phyloP scores from a whole-genome alignment of 2,329 filamentous ascomycete species.

The Alternaria sp. region DNA sequence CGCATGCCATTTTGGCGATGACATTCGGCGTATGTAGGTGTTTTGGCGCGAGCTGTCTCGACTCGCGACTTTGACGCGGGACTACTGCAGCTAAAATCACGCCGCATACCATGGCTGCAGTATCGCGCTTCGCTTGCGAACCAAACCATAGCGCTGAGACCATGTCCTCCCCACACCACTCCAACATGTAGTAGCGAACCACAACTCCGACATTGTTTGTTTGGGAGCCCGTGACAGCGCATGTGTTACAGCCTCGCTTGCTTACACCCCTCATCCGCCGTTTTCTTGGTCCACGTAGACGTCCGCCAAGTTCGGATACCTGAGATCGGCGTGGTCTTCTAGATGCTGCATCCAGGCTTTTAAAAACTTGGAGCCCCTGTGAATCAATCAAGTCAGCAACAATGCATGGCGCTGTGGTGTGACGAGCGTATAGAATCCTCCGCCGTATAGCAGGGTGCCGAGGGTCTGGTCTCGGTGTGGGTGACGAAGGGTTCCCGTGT shows the following conservation, averaged over 20 bases:
- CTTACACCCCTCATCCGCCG: conserved; percentile 20
- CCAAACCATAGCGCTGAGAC: conserved; percentile 11
- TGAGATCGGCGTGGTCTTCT: conserved; percentile 86
- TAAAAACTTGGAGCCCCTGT: conserved; percentile 82
- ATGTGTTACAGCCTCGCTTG: conserved; percentile 9
- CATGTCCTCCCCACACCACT: conserved; percentile 1
- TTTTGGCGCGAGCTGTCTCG: conserved; percentile 6
- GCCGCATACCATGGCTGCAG: conserved; percentile 5
- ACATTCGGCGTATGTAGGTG: conserved; percentile 1
- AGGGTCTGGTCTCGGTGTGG: not conserved
- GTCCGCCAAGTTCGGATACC: conserved; percentile 76
- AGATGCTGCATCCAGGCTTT: conserved; percentile 90
- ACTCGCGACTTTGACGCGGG: conserved; percentile 9
- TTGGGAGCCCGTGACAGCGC: conserved; percentile 8
- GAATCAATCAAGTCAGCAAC: conserved; percentile 20
- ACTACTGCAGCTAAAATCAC: conserved; percentile 19
- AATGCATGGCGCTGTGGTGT: conserved; percentile 10
- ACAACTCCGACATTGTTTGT: conserved; percentile 9
- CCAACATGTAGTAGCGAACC: conserved; percentile 1
- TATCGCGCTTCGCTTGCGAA: conserved; percentile 8
- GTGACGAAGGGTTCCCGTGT: conserved; percentile 4
- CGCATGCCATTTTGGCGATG: not conserved
- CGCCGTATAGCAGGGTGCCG: not conserved
- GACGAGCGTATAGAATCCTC: conserved; percentile 6
- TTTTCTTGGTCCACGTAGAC: conserved; percentile 45